These are phyloP conservation scores for Phytophthora macrochlamydospora DNA, from an alignment of 352 stramenopile genomes.

Conservation along the genomic window DNA sequence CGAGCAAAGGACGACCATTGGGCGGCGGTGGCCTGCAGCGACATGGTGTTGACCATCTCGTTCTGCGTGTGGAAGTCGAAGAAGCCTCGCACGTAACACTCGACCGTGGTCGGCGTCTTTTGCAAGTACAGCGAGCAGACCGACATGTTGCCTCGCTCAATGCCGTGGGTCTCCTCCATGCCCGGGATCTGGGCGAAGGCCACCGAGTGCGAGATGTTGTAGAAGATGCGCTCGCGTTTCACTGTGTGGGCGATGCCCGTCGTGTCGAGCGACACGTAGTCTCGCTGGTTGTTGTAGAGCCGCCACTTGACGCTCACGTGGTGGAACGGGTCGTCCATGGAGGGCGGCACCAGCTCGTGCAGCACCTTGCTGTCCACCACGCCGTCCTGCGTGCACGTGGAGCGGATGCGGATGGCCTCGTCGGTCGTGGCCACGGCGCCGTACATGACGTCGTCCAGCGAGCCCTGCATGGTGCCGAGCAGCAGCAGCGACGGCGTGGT, in stretches of 20 bases:
- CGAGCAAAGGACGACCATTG: slow-evolving; percentile 23
- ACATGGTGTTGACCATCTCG: slow-evolving; percentile 28
- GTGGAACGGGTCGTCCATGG: slow-evolving; percentile 32
- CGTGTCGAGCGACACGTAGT: slow-evolving; percentile 46
- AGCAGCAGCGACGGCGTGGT: slow-evolving; percentile 38
- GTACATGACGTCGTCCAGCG: slow-evolving; percentile 28
- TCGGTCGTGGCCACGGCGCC: slow-evolving; percentile 29
- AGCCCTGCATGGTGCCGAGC: slow-evolving; percentile 36
- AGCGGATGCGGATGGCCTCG: slow-evolving; percentile 40
- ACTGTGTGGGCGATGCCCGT: slow-evolving; percentile 25
- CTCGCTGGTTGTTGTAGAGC: slow-evolving; percentile 30
- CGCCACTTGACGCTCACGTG: slow-evolving; percentile 42
- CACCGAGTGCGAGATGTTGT: slow-evolving; percentile 47
- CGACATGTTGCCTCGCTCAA: slow-evolving; percentile 39
- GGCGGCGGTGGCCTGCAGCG: slow-evolving; percentile 23
- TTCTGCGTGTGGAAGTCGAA: slow-evolving; percentile 22
- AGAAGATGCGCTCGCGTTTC: slow-evolving; percentile 30
- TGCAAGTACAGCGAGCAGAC: slow-evolving; percentile 39
- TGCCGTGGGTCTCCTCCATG: slow-evolving; percentile 25
- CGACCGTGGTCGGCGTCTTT: slow-evolving; percentile 24
- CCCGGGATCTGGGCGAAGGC: slow-evolving; percentile 30
- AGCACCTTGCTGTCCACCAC: slow-evolving; percentile 43
- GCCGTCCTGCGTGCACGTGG: slow-evolving; percentile 38
- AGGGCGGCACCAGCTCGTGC: slow-evolving; percentile 28
- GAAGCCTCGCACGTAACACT: slow-evolving; percentile 33